These are phyloP conservation scores for Mycena olivaceomarginata DNA, from an alignment of 768 basidiomycete genomes.

Conservation along the genomic window DNA sequence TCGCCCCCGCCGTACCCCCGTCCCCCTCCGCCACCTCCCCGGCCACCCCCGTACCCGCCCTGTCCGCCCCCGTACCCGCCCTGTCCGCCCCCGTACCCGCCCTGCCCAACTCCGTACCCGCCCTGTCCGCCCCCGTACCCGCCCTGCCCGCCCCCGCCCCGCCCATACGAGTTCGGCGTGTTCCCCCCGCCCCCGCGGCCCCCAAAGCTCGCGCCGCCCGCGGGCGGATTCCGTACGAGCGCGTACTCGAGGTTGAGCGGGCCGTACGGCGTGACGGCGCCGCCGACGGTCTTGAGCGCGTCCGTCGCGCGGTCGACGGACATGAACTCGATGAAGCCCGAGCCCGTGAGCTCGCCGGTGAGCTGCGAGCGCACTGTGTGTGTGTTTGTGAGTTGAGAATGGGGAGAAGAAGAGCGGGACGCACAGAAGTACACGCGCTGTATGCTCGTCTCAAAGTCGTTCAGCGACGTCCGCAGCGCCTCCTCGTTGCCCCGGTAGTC, in stretches of 20 bases:
- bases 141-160: no score
- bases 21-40: neutral
- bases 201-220: no score
- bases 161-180: no score
- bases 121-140: neutral
- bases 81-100: neutral
- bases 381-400: neutral
- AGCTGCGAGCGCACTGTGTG: slow-evolving; percentile 56
- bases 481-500: slow-evolving; percentile 51
- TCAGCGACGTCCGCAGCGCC: slow-evolving; percentile 51
- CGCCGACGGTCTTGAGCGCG: slow-evolving; percentile 67
- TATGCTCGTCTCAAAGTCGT: slow-evolving; percentile 43
- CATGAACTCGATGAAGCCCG: slow-evolving; percentile 74
- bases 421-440: slow-evolving; percentile 39
- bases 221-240: neutral
- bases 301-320: slow-evolving; percentile 65
- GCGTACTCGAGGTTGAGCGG: slow-evolving; percentile 66
- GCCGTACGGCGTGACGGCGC: slow-evolving; percentile 58
- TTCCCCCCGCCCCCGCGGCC: no score
- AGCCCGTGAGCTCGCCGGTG: slow-evolving; percentile 53
- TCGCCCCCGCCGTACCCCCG: neutral
- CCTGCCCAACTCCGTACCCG: neutral
- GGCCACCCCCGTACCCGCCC: slow-evolving; percentile 4
- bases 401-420: slow-evolving; percentile 20
- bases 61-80: neutral